These are phyloP conservation scores for Termitomyces sp. DNA, from an alignment of 768 basidiomycete species.

Conservation along the genomic window DNA sequence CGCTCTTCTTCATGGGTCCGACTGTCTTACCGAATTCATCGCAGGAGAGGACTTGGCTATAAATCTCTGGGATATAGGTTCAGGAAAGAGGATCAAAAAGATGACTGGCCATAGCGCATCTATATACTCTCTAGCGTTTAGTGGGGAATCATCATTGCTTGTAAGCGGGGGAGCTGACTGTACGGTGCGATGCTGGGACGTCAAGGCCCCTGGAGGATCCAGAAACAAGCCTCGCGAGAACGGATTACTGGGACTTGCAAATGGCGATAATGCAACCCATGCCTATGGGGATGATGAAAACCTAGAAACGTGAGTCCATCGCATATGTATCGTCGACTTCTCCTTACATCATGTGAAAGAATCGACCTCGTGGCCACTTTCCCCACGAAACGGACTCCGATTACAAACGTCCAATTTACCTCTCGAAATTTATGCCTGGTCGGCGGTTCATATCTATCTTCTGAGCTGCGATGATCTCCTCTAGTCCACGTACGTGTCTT, in stretches of 20 bases:
- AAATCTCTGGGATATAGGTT: slow-evolving; percentile 94
- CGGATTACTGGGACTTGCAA: slow-evolving; percentile 23
- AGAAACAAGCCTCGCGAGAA: slow-evolving; percentile 54
- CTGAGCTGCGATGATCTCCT: slow-evolving; percentile 40
- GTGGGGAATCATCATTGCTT: slow-evolving; percentile 84
- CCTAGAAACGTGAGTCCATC: slow-evolving; percentile 61
- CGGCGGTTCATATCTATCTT: slow-evolving; percentile 66
- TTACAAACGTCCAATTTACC: slow-evolving; percentile 90
- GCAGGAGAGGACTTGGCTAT: slow-evolving; percentile 87
- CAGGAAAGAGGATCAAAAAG: slow-evolving; percentile 92
- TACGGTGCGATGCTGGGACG: slow-evolving; percentile 98
- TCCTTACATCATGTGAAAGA: slow-evolving; percentile 32
- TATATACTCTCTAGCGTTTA: slow-evolving; percentile 87
- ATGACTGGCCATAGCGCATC: slow-evolving; percentile 92
- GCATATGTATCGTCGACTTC: slow-evolving; percentile 1
- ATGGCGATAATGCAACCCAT: slow-evolving; percentile 19
- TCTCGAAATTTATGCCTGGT: slow-evolving; percentile 90
- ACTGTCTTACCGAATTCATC: neutral
- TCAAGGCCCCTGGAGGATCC: slow-evolving; percentile 69
- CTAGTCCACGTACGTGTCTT: neutral
- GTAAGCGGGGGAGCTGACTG: slow-evolving; percentile 92
- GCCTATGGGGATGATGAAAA: slow-evolving; percentile 49
- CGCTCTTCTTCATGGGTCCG: neutral
- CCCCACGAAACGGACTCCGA: slow-evolving; percentile 93
- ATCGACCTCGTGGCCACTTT: slow-evolving; percentile 85